Evolutionary conservation across 768 basidiomycete species (phyloP), one percentile per base, ranked within the genome.

Genomic region (Galerina sulciceps): DNA sequence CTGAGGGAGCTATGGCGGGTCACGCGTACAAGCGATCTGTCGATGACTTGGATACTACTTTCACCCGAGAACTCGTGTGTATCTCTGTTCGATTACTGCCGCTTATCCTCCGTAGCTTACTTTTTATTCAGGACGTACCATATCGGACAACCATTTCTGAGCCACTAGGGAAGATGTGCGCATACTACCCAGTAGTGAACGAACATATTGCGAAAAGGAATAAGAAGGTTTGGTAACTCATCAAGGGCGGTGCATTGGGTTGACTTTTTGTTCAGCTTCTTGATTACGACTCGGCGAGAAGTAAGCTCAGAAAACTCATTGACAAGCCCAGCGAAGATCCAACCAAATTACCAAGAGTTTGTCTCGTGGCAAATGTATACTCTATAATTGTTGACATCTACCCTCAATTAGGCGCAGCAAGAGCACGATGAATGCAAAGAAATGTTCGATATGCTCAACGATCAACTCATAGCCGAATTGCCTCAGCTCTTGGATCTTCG

Each of bases 11-110:
- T 9, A 97, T 99, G 94, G 91, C 96, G 0, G 92, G 93, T 1
- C 93, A 98, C 67, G 92, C 97, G 1, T 99, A 99, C 81, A 96
- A 93, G 69, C 85, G 93, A 36, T 93, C 95, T 0, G 92, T 97
- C 8, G 94, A 96, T 65, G 97, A 99, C 61, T 79, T 99, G 43
- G 97, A 99, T 66, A 81, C 85, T 1, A 89, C 87, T 41, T 88
- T 97, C 38, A 85, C 86, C 26, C 75, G 94, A 58, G 93, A 97
- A 72, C 80, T 99, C 57, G 95, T 96, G 62, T 50, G 90, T 77
- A 31, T 31, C 8, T 31, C 26, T 31, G 10, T 50, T 41, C n/a
- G 14, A 41, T 36, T 41, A 35, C 18, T 44, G 11, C n/a, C 20
- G 34, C 34, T 41, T 18, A 22, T 53, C 45, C 10, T 22, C 49